Evolutionary conservation across 768 basidiomycete species (phyloP), one percentile per base, ranked within the genome.

Genomic region (Lactifluus piperatus): DNA sequence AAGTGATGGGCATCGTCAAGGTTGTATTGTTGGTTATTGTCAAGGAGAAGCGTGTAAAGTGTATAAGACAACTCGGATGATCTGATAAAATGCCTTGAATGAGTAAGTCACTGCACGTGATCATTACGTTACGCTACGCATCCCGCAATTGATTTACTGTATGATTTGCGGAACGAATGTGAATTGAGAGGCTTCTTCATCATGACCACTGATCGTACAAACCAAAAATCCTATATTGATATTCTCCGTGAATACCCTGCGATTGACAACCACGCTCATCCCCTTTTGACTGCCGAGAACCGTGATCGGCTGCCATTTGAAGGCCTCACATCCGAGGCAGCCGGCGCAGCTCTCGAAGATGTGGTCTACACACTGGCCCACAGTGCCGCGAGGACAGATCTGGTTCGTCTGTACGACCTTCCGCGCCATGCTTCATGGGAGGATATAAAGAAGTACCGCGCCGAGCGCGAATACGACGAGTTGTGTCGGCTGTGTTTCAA

Each of bases 261-360:
- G 0, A 86, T 88, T 67, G 88, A 91, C 72, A 89, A 90, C 68
- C 89, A 91, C 66, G 85, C 87, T 0, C 89, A 91, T 66, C 84
- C 87, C 1, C 73, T 91, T 20, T 74, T 91, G 48, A 72, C 73
- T 24, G 74, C 71, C 6, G 71, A 71, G 20, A 66, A 79, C 54
- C 77, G 83, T 30, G 51, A 71, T 22, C 62, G 58, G 4, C 64
- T 87, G 18, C 77, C 82, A 0, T 79, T 89, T 61, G 84, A 90
- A 58, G 81, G 81, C 0, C 66, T 86, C 49, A 72, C 85, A 45
- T 84, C 85, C 2, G 87, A 90, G 68, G 84, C 86, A 22, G 67
- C 71, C 16, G 83, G 79, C 9, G 81, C 81, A 0, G 72, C 85
- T 34, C 68, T 67, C 10, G 67, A 70, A 26, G 84, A 88, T 62